These are phyloP conservation scores for Elaphomyces granulatus DNA, from an alignment of 495 filamentous ascomycete genomes.

Conservation along the genomic window DNA sequence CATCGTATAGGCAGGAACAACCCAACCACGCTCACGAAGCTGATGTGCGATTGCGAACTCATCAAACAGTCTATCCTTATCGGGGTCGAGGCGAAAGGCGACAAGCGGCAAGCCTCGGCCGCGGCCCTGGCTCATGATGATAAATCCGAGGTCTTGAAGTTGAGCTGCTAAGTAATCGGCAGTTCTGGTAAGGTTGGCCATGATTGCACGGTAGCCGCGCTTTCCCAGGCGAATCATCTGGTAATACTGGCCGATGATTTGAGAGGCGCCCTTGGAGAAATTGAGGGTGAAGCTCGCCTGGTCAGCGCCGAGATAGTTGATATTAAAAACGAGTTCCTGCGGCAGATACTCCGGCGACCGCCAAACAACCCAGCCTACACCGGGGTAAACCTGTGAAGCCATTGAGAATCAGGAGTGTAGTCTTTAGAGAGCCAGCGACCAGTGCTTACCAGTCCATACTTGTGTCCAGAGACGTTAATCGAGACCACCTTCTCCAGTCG, in stretches of 20 bases:
- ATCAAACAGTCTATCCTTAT: conserved; percentile 52
- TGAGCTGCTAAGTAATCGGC: conserved; percentile 62
- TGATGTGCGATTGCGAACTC: conserved; percentile 73
- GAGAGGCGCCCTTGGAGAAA: conserved; percentile 84
- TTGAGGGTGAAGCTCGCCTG: conserved; percentile 97
- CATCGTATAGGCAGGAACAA: conserved; percentile 92
- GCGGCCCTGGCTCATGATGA: conserved; percentile 64
- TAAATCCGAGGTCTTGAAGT: conserved; percentile 59
- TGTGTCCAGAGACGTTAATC: conserved; percentile 89
- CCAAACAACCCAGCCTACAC: conserved; percentile 90
- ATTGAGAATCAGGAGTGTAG: not conserved
- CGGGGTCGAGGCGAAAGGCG: conserved; percentile 57
- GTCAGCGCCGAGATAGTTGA: conserved; percentile 90
- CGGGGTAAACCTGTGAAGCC: conserved; percentile 63
- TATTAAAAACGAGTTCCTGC: conserved; percentile 88
- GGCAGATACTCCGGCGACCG: conserved; percentile 69
- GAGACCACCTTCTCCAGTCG: conserved; percentile 70
- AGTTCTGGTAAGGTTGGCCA: conserved; percentile 72
- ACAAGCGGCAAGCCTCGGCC: conserved; percentile 74
- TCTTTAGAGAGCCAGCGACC: not conserved
- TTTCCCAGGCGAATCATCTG: conserved; percentile 86
- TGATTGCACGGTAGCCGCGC: conserved; percentile 73
- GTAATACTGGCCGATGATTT: conserved; percentile 93
- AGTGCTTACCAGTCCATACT: conserved; percentile 46
- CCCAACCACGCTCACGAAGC: conserved; percentile 72